These are phyloP conservation scores for Metahyphopichia silvanorum DNA, from an alignment of 805 yeast genomes.

Conservation along the genomic window DNA sequence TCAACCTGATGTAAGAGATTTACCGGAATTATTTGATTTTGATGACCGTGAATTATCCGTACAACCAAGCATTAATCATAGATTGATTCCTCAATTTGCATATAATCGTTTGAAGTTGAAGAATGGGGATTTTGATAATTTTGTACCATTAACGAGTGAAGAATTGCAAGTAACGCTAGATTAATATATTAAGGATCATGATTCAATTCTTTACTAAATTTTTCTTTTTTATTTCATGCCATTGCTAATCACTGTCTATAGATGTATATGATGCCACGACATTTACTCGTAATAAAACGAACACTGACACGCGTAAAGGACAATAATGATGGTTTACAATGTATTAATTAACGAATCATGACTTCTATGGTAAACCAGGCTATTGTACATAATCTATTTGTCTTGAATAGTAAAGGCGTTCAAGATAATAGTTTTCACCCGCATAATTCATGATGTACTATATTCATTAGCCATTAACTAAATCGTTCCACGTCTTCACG, in stretches of 20 bases:
- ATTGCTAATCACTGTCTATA: slow-evolving; percentile 1
- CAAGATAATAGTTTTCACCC: too few relatives aligned
- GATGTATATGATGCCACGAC: slow-evolving; percentile 1
- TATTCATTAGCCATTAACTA: neutral
- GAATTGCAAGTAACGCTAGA: slow-evolving; percentile 36
- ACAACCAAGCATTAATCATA: slow-evolving; percentile 34
- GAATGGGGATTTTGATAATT: slow-evolving; percentile 26
- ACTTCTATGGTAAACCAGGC: too few relatives aligned
- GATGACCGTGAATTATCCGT: slow-evolving; percentile 49
- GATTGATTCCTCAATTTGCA: slow-evolving; percentile 43
- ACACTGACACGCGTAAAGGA: too few relatives aligned
- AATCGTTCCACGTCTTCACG: too few relatives aligned
- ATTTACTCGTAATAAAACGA: too few relatives aligned
- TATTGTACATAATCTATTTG: too few relatives aligned
- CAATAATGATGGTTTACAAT: too few relatives aligned
- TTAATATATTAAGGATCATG: slow-evolving; percentile 7
- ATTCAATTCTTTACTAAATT: too few relatives aligned
- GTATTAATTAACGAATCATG: too few relatives aligned
- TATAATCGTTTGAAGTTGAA: slow-evolving; percentile 21
- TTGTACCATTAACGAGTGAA: slow-evolving; percentile 37
- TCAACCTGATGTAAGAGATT: slow-evolving; percentile 39
- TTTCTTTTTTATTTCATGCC: neutral
- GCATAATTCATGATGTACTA: too few relatives aligned
- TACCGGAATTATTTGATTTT: slow-evolving; percentile 53
- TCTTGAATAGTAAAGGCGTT: too few relatives aligned